These are phyloP conservation scores for Funneliformis mosseae DNA, from an alignment of 192 early-diverging fungal species.

Conservation along the genomic window DNA sequence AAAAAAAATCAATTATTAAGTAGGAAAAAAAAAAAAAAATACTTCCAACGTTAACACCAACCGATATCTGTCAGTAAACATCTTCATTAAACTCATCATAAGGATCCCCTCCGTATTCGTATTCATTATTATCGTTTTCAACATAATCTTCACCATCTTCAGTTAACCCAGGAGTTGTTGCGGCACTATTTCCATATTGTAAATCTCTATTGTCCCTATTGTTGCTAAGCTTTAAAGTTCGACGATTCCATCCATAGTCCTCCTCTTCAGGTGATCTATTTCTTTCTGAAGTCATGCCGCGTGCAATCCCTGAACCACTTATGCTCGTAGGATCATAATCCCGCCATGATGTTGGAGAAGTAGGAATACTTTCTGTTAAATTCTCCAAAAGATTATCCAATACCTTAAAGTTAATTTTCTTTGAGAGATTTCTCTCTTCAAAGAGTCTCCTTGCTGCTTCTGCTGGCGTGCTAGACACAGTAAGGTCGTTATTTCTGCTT, in stretches of 20 bases:
- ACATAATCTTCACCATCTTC: not conserved
- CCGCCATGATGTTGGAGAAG: conserved; percentile 41
- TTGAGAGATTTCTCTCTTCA: conserved; percentile 73
- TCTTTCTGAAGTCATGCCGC: not conserved
- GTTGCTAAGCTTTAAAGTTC: conserved; percentile 52
- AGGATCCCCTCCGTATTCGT: not conserved
- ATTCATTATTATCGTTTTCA: not conserved
- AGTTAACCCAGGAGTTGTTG: not conserved
- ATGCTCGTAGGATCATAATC: conserved; percentile 39
- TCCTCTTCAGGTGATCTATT: not conserved
- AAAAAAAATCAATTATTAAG: too few species aligned
- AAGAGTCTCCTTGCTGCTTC: conserved; percentile 82
- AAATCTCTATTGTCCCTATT: conserved; percentile 35
- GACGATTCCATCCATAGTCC: not conserved
- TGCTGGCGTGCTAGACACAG: conserved; percentile 59
- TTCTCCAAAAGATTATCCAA: conserved; percentile 72
- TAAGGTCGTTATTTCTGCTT: conserved; percentile 38
- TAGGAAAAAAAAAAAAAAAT: too few species aligned
- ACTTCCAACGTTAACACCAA: too few species aligned
- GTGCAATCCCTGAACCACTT: conserved; percentile 32
- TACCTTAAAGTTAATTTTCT: conserved; percentile 88
- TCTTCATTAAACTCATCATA: not conserved
- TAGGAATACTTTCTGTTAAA: conserved; percentile 33
- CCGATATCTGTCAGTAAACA: not conserved
- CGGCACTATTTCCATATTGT: not conserved